phyloP scores from a whole-genome alignment of 2,329 filamentous ascomycete species.

The Eutypa lata region DNA sequence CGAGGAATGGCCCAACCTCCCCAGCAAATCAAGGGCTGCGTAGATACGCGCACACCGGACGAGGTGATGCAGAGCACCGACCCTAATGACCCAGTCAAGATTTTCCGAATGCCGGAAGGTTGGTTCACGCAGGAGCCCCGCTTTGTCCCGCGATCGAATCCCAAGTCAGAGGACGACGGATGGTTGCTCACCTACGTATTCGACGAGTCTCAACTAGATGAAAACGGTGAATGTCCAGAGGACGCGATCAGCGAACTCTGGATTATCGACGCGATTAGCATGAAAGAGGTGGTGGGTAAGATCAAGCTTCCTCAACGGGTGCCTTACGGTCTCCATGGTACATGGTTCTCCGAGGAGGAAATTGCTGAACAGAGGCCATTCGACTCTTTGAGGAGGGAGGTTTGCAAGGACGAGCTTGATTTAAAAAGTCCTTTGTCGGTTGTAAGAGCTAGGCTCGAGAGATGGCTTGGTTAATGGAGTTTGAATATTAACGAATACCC shows the following conservation, averaged over 20 bases:
- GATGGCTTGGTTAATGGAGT: conserved; percentile 18
- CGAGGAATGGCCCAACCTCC: conserved; percentile 45
- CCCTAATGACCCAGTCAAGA: conserved; percentile 52
- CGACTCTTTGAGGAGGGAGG: conserved; percentile 17
- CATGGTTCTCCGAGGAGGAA: conserved; percentile 55
- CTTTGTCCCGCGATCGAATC: conserved; percentile 51
- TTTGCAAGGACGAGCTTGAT: conserved; percentile 15
- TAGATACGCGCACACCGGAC: conserved; percentile 54
- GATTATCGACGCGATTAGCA: conserved; percentile 62
- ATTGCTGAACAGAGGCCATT: conserved; percentile 43
- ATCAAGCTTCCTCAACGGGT: conserved; percentile 63
- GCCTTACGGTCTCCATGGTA: conserved; percentile 66
- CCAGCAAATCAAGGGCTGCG: conserved; percentile 54
- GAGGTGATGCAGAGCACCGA: conserved; percentile 48
- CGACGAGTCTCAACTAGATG: conserved; percentile 62
- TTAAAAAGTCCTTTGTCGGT: conserved; percentile 19
- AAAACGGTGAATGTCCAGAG: conserved; percentile 40
- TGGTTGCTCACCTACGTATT: conserved; percentile 69
- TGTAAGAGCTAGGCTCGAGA: conserved; percentile 21
- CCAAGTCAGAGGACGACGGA: conserved; percentile 58
- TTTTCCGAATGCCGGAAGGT: conserved; percentile 58
- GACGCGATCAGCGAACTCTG: conserved; percentile 59
- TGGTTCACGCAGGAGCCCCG: conserved; percentile 66
- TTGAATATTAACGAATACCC: not conserved
- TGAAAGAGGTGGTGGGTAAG: conserved; percentile 57